A percentile compares a stretch with the other conserved stretches of the same genome.
Conservation (phyloP, 1,139 yeast species). For the Tardiomyces depauwii region DNA sequence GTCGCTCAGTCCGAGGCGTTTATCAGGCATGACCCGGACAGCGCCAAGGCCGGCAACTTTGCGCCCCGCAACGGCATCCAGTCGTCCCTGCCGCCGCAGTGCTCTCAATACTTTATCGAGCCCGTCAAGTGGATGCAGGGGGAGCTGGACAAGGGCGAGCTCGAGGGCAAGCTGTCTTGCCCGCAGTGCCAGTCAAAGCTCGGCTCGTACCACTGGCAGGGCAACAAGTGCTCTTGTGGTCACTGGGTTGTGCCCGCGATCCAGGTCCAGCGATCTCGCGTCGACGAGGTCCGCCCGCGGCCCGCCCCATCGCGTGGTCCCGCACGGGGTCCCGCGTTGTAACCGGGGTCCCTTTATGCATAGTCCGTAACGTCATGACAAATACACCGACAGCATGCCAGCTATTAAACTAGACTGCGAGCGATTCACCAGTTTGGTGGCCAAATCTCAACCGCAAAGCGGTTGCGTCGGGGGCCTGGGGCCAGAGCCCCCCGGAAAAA, state of each 20-base stretch:
- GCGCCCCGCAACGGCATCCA: conserved; percentile 22
- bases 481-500: too few species aligned
- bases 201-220: conserved; percentile 94
- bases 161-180: conserved; percentile 81
- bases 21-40: conserved; percentile 11
- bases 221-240: conserved; percentile 90
- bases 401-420: too few species aligned
- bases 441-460: too few species aligned
- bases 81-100: conserved; percentile 49
- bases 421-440: too few species aligned
- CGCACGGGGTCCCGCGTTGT: too few species aligned
- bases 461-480: too few species aligned
- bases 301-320: too few species aligned
- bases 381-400: too few species aligned
- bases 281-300: conserved; percentile 37
- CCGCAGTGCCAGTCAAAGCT: conserved; percentile 63
- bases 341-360: too few species aligned
- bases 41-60: conserved; percentile 3
- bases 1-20: conserved; percentile 36
- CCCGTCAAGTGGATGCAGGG: conserved; percentile 87
- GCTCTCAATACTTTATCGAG: conserved; percentile 82
- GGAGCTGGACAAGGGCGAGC: conserved; percentile 52
- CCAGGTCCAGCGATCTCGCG: conserved; percentile 69
- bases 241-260: conserved; percentile 93
- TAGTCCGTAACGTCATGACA: too few species aligned